These are phyloP conservation scores for Coix lacrymajobi DNA, from an alignment of 176 grass and related monocot genomes.

Conservation along the genomic window DNA sequence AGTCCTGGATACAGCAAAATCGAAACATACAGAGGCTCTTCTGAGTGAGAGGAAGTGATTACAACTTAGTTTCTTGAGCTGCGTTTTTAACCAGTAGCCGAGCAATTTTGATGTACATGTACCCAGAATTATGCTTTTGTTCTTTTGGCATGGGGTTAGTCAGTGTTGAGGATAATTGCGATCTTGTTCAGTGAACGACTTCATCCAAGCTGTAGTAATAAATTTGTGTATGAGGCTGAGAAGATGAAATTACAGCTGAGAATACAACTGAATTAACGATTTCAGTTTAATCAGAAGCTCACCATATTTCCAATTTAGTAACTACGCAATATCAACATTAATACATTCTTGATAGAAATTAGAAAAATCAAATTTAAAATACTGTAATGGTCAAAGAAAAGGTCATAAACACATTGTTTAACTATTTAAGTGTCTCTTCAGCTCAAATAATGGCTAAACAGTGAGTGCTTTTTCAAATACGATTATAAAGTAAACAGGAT, in stretches of 20 bases:
- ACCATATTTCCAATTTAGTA: background rate
- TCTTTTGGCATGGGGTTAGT: background rate
- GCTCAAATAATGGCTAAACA: too few species aligned
- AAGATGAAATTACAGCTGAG: background rate
- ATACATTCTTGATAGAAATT: background rate
- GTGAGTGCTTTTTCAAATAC: too few species aligned
- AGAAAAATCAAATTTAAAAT: background rate
- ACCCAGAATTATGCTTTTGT: background rate
- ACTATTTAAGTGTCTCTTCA: too few species aligned
- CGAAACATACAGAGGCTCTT: slow-evolving; percentile 65
- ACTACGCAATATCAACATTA: background rate
- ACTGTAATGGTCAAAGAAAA: background rate
- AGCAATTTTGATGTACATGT: slow-evolving; percentile 23
- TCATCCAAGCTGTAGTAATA: background rate
- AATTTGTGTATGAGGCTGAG: background rate
- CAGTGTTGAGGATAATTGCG: background rate
- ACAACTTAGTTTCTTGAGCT: slow-evolving; percentile 5
- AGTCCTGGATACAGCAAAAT: slow-evolving; percentile 38
- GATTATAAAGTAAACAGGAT: too few species aligned
- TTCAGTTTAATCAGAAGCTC: background rate
- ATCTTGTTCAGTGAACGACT: background rate
- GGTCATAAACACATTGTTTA: too few species aligned
- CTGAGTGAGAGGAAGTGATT: slow-evolving; percentile 37
- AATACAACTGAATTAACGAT: background rate
- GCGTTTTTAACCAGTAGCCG: background rate